Conservation (phyloP, 2,329 filamentous ascomycete species). For the Aspergillus sp. region DNA sequence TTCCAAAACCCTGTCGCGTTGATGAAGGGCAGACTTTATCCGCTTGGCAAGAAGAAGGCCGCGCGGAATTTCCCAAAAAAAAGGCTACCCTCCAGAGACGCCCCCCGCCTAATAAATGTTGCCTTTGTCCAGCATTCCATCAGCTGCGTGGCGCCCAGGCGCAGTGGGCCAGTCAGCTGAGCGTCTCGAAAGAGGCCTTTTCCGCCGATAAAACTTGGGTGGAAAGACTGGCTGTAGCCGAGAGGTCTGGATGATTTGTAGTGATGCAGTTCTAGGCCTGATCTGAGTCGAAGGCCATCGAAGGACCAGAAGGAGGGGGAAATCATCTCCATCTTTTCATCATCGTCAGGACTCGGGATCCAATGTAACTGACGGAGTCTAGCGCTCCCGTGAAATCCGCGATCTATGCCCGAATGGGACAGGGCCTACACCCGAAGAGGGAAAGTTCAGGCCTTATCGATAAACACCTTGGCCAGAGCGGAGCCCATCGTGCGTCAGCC, state of each 20-base stretch:
- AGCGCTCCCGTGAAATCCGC: constrained; percentile 14
- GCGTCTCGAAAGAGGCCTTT: not conserved
- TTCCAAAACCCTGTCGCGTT: not conserved
- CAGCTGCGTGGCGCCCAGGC: constrained; percentile 1
- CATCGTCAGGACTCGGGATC: constrained; percentile 8
- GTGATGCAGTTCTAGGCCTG: not conserved
- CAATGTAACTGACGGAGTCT: constrained; percentile 22
- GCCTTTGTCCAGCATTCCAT: not conserved
- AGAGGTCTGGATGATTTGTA: not conserved
- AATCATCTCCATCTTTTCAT: constrained; percentile 12
- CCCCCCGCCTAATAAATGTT: not conserved
- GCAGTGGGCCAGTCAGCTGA: constrained; percentile 7
- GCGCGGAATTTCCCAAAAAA: too few species aligned
- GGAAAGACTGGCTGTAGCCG: not conserved
- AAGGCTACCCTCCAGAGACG: not conserved
- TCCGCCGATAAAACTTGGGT: not conserved
- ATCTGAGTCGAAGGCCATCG: not conserved
- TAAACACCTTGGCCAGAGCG: constrained; percentile 14
- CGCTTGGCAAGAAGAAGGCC: not conserved
- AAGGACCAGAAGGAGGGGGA: not conserved
- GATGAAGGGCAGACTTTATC: not conserved
- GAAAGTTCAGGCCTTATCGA: constrained; percentile 17
- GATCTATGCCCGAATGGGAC: constrained; percentile 10
- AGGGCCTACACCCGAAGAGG: constrained; percentile 8
- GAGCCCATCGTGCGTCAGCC: constrained; percentile 29